These are phyloP conservation scores for Syncephalastrum racemosum DNA, from an alignment of 371 early-diverging fungal genomes.

Conservation along the genomic window DNA sequence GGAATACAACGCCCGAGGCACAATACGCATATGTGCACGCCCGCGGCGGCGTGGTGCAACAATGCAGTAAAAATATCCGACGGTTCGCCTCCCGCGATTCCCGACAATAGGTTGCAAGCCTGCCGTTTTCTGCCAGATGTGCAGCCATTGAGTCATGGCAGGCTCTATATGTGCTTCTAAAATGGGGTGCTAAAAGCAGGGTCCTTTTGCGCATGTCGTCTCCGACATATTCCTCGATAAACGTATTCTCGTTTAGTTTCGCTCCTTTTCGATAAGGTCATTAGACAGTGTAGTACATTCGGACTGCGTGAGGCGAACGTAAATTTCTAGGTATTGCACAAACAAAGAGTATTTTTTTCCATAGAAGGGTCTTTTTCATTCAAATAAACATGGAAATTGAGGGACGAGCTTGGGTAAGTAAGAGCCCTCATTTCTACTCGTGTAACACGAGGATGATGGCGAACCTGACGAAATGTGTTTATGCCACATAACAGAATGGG, in stretches of 20 bases:
- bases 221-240: too few relatives aligned
- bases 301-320: not conserved
- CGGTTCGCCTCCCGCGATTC: not conserved
- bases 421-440: too few relatives aligned
- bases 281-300: not conserved
- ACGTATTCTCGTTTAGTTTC: not conserved
- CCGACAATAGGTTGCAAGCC: not conserved
- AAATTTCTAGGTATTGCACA: not conserved
- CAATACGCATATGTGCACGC: too few relatives aligned
- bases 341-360: not conserved
- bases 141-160: not conserved
- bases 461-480: too few relatives aligned
- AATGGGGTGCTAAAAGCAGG: not conserved
- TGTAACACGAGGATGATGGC: too few relatives aligned
- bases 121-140: too few relatives aligned
- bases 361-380: conserved; percentile 6
- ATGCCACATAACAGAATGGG: too few relatives aligned
- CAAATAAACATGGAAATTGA: not conserved
- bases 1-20: too few relatives aligned
- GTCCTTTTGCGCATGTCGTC: not conserved
- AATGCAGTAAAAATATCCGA: not conserved
- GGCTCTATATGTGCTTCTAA: not conserved
- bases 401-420: too few relatives aligned
- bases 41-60: too few relatives aligned
- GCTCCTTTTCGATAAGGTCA: not conserved